A percentile compares a stretch with the other conserved stretches of the same genome.
Conservation (phyloP, 139 green algal species). For the Coelastrella sp. region DNA sequence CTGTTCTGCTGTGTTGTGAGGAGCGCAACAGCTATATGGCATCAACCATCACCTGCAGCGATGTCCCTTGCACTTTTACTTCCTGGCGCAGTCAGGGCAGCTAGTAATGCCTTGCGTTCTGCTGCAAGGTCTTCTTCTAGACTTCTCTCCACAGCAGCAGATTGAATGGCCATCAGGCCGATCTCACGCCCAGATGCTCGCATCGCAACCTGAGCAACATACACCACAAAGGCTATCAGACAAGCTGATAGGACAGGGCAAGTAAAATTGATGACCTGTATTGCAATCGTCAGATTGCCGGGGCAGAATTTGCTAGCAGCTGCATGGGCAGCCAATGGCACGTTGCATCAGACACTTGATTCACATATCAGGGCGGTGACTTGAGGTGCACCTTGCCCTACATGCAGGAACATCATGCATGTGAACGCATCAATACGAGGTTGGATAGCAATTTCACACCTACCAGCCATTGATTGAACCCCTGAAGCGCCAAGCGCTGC, state of each 20-base stretch:
- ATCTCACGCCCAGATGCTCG: constrained; percentile 65
- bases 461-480: constrained; percentile 88
- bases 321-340: neutral
- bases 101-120: constrained; percentile 67
- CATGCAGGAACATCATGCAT: no score
- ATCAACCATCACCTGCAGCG: constrained; percentile 27
- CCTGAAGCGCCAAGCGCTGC: constrained; percentile 68
- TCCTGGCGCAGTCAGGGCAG: constrained; percentile 11
- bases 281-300: no score
- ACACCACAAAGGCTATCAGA: neutral
- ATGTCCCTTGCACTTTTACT: neutral
- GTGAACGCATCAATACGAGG: no score
- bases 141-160: constrained; percentile 63
- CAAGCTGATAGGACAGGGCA: no score
- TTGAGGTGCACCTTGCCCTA: no score
- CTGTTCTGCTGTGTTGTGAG: no score
- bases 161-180: constrained; percentile 70
- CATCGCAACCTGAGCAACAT: constrained; percentile 58
- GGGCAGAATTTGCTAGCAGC: no score
- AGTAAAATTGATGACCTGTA: no score
- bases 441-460: neutral
- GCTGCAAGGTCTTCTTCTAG: constrained; percentile 62
- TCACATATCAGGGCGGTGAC: no score
- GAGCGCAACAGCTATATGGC: no score
- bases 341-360: neutral